Conservation (phyloP, 768 basidiomycete species). For the Suillus fuscotomentosus region DNA sequence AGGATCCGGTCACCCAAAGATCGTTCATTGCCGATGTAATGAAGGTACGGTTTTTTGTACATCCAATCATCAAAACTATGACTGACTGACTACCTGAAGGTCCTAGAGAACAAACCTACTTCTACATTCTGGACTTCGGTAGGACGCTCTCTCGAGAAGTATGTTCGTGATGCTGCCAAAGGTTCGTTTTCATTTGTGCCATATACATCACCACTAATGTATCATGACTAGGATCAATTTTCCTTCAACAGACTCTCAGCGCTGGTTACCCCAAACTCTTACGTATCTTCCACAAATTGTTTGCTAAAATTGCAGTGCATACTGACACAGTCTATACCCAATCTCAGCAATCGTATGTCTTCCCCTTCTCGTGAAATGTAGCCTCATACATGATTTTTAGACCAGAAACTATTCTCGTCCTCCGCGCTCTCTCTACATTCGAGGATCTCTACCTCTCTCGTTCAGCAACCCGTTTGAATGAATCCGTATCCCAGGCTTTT, state of each 20-base stretch:
- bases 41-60: constrained; percentile 53
- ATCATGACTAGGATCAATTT: constrained; percentile 67
- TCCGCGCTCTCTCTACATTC: constrained; percentile 80
- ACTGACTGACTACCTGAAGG: constrained; percentile 37
- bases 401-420: constrained; percentile 87
- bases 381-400: constrained; percentile 37
- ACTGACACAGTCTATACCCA: constrained; percentile 92
- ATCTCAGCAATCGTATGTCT: constrained; percentile 73
- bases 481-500: constrained; percentile 74
- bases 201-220: constrained; percentile 3
- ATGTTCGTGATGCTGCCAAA: constrained; percentile 77
- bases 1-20: constrained; percentile 71
- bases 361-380: background rate
- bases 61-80: background rate
- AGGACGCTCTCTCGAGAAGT: constrained; percentile 76
- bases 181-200: constrained; percentile 41
- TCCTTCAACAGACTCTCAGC: constrained; percentile 87
- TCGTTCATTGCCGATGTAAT: constrained; percentile 92
- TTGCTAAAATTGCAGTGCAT: constrained; percentile 91
- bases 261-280: constrained; percentile 85
- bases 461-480: constrained; percentile 80
- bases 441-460: constrained; percentile 89
- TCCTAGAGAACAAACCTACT: constrained; percentile 89
- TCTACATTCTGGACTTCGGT: constrained; percentile 88
- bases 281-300: constrained; percentile 95